A percentile compares a stretch with the other conserved stretches of the same genome.
phyloP scores from a whole-genome alignment of 139 green algal genomes.

The Ettlia oleoabundans region DNA sequence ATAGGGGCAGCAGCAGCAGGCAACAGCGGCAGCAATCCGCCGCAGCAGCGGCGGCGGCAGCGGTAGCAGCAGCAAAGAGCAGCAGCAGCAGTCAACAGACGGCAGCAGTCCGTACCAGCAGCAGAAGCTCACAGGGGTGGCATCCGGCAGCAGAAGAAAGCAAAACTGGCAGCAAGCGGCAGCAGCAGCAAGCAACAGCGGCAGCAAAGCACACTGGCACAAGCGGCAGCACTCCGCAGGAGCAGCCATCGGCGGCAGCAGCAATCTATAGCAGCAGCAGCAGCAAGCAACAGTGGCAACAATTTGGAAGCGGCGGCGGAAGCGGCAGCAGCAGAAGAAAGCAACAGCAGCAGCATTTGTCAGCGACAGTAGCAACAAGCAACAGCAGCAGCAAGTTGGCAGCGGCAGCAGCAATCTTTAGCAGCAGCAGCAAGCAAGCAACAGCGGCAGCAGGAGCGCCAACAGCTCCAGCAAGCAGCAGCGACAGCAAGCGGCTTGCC shows the following conservation, averaged over 20 bases:
- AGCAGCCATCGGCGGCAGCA: neutral
- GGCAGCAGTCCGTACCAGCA: too few relatives aligned
- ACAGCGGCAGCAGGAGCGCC: neutral
- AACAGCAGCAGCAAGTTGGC: neutral
- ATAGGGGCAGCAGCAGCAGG: neutral
- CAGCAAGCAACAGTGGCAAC: neutral
- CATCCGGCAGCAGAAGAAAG: neutral
- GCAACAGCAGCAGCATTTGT: too few relatives aligned
- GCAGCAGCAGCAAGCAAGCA: neutral
- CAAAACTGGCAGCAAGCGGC: neutral
- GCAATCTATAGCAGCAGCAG: too few relatives aligned
- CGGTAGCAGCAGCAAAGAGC: neutral
- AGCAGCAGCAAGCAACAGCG: neutral
- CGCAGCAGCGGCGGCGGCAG: neutral
- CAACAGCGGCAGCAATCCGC: neutral
- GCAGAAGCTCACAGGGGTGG: too few relatives aligned
- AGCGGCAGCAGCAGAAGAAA: too few relatives aligned
- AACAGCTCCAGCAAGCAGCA: neutral
- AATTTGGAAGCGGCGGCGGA: too few relatives aligned
- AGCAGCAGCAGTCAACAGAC: slow-evolving; percentile 14
- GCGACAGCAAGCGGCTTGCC: slow-evolving; percentile 18
- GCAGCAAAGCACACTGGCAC: neutral
- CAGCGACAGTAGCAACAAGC: neutral
- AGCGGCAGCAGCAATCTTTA: too few relatives aligned
- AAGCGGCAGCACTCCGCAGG: neutral